Conservation (phyloP, 2,329 filamentous ascomycete genomes). For the Talaromyces amestolkiae region DNA sequence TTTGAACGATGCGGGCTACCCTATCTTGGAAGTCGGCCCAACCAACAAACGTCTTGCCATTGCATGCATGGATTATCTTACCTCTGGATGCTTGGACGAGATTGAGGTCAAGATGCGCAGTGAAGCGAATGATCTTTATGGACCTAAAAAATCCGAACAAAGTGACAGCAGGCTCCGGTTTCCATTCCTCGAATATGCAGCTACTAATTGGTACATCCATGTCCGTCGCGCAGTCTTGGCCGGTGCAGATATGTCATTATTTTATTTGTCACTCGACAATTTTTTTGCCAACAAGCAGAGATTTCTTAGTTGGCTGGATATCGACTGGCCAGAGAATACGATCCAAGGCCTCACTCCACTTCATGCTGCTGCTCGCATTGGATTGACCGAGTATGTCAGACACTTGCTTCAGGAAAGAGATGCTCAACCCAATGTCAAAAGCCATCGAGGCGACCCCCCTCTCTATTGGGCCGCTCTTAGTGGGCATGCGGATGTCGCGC, state of each 20-base stretch:
- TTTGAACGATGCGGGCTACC: not conserved
- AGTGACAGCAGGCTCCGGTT: slow-evolving; percentile 1
- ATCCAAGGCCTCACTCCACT: slow-evolving; percentile 9
- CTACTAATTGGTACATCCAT: slow-evolving; percentile 12
- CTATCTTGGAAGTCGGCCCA: slow-evolving; percentile 4
- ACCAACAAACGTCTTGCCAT: slow-evolving; percentile 16
- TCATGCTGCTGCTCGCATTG: slow-evolving; percentile 15
- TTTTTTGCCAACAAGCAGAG: not conserved
- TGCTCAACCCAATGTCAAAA: not conserved
- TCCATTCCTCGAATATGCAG: slow-evolving; percentile 15
- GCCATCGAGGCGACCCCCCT: not conserved
- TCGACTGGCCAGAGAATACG: slow-evolving; percentile 4
- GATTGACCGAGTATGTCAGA: slow-evolving; percentile 11
- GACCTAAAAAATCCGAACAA: not conserved
- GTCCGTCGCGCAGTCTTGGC: not conserved
- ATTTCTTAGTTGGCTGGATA: slow-evolving; percentile 9
- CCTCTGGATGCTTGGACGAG: slow-evolving; percentile 5
- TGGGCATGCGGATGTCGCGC: slow-evolving; percentile 21
- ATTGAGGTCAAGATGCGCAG: slow-evolving; percentile 2
- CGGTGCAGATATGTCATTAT: slow-evolving; percentile 2
- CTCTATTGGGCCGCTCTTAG: slow-evolving; percentile 7
- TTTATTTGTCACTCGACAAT: slow-evolving; percentile 11
- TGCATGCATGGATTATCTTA: slow-evolving; percentile 13
- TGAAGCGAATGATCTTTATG: not conserved
- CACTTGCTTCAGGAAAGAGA: slow-evolving; percentile 8